Evolutionary conservation across 2,329 filamentous ascomycete genomes (phyloP), one percentile per base, ranked within the genome.

Genomic region (Apiospora aurea): DNA sequence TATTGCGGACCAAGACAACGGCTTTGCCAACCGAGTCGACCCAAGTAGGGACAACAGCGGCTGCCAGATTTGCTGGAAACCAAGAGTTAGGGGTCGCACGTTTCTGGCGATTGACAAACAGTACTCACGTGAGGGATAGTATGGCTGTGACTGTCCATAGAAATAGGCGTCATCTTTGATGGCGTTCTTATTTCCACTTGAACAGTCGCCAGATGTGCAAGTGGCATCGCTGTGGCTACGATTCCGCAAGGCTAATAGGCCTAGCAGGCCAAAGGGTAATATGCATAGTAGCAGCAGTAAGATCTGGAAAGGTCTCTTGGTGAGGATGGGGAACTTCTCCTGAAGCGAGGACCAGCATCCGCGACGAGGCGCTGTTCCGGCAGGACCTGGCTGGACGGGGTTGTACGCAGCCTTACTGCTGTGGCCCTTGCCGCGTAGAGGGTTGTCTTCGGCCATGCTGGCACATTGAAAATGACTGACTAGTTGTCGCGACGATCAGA

Each of bases 21-120:
- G 94, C 94, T 78, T 91, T 93, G 26, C 83, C 80, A 76, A 93
- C 91, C 6, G 93, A 90, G 21, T 87, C 85, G 3, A 85, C 85
- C 94, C 94, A 96, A 53, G 89, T 83, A 13, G 90, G 92, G 6
- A 86, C 82, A 7, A 14, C 66, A 41, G 43, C 66, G 24, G 14
- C 24, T n/a, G 18, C 53, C 24, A 14, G 57, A 61, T 67, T 41
- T 29, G 41, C 53, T 69, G 21, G 26, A 26, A 11, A 11, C 10
- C n/a, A 47, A 2, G 41, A 44, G 11, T 68, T 29, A 46, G 41
- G 1, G 1, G 13, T 21, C 5, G 41, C 7, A 21, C 2, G 29
- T 21, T n/a, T 47, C 3, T 34, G 66, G 66, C 14, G 2, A 43
- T 43, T 24, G 41, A 29, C 41, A 18, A n/a, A n/a, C 21, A 64